These are phyloP conservation scores for Barbatosphaeria neglecta DNA, from an alignment of 495 filamentous ascomycete species.

Conservation along the genomic window DNA sequence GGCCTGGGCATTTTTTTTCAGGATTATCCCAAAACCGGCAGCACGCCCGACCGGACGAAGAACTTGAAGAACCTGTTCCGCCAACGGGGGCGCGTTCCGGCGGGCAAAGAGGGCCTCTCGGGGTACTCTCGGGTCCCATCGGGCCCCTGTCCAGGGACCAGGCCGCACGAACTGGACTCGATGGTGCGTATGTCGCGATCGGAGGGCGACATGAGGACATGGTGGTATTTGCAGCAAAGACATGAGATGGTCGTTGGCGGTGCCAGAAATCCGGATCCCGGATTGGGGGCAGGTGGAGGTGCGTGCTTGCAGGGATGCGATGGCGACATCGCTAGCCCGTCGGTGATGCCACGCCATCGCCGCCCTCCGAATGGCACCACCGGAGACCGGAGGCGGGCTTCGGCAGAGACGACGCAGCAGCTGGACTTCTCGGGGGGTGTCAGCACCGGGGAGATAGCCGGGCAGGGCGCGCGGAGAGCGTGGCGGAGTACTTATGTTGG, in stretches of 20 bases:
- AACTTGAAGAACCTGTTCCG: neutral
- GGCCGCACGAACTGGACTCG: too few relatives aligned
- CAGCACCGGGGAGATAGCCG: too few relatives aligned
- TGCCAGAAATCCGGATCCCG: neutral
- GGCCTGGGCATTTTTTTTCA: too few relatives aligned
- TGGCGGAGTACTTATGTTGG: too few relatives aligned
- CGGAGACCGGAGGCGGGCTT: neutral
- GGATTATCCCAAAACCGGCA: neutral
- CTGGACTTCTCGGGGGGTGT: too few relatives aligned
- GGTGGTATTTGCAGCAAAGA: neutral
- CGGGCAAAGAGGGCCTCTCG: neutral
- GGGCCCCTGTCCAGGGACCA: neutral
- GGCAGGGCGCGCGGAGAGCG: too few relatives aligned
- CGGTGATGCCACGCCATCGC: too few relatives aligned
- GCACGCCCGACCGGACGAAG: too few relatives aligned
- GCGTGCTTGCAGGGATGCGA: constrained; percentile 13
- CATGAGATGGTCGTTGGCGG: neutral
- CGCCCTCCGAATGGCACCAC: neutral
- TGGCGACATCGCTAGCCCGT: constrained; percentile 15
- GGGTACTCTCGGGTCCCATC: too few relatives aligned
- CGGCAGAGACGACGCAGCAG: too few relatives aligned
- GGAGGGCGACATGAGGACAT: neutral
- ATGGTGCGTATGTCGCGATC: neutral
- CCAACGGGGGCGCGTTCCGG: neutral
- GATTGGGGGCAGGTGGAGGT: neutral